Conservation (phyloP, 176 grass and related monocot genomes). For the Rhipidocladum racemiflorum region DNA sequence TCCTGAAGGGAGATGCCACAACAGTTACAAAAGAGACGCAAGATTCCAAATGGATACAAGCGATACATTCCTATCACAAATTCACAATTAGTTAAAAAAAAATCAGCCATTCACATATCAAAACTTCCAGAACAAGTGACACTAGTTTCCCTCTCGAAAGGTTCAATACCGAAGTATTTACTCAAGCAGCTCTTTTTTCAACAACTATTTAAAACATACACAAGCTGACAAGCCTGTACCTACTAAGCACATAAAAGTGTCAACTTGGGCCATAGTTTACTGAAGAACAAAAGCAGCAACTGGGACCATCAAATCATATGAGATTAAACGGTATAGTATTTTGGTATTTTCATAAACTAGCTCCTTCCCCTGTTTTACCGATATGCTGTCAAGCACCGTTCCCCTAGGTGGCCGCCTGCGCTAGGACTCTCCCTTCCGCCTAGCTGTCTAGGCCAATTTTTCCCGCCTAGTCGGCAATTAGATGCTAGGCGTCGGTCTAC, state of each 20-base stretch:
- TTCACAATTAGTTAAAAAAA: neutral
- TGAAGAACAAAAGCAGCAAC: neutral
- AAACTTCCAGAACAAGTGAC: neutral
- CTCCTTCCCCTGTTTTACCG: too few relatives aligned
- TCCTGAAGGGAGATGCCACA: neutral
- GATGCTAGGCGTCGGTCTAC: too few relatives aligned
- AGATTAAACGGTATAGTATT: neutral
- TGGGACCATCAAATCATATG: neutral
- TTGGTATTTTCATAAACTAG: neutral
- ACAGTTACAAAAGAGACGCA: neutral
- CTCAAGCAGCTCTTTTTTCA: neutral
- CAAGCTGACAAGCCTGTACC: neutral
- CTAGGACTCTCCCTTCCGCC: too few relatives aligned
- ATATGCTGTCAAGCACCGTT: conserved; percentile 1
- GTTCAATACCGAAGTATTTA: neutral
- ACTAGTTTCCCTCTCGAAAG: neutral
- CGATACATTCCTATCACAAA: neutral
- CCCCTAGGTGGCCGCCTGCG: too few relatives aligned
- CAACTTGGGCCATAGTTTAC: neutral
- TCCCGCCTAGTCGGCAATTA: too few relatives aligned
- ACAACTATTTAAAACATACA: neutral
- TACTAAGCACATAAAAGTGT: neutral
- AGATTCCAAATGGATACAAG: neutral
- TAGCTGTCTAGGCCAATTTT: too few relatives aligned
- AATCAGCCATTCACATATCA: neutral